Evolutionary conservation across 768 basidiomycete genomes (phyloP).

Genomic region (Glaciozyma martinii): DNA sequence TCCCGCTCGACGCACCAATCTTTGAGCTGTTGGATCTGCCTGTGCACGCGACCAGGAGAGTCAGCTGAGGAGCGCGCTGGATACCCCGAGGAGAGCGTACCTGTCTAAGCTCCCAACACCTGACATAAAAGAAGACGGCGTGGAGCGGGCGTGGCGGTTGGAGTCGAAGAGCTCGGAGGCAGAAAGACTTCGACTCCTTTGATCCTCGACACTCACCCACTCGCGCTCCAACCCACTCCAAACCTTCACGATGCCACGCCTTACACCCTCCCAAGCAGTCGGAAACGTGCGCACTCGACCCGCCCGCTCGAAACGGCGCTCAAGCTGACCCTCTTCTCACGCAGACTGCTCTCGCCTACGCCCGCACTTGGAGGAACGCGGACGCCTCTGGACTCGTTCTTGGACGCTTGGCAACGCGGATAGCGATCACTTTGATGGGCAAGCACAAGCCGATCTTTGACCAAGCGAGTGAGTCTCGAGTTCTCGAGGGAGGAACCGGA

Average conservation of each 20-base stretch:
- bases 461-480: constrained; percentile 58
- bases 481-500: background rate
- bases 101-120: too few species aligned
- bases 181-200: too few species aligned
- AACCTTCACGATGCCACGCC: too few species aligned
- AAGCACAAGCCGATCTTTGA: constrained; percentile 98
- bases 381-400: constrained; percentile 83
- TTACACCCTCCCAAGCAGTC: too few species aligned
- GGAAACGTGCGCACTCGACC: too few species aligned
- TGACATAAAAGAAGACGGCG: too few species aligned
- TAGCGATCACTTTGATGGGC: constrained; percentile 94
- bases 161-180: too few species aligned
- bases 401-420: constrained; percentile 86
- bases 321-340: background rate
- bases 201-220: too few species aligned
- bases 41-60: constrained; percentile 36
- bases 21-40: constrained; percentile 88
- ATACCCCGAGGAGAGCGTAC: too few species aligned
- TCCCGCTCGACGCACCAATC: constrained; percentile 45
- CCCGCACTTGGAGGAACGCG: constrained; percentile 93
- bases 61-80: too few species aligned
- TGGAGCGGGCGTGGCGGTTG: too few species aligned
- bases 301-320: background rate
- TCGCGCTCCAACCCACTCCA: too few species aligned
- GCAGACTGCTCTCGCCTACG: constrained; percentile 89